Percentiles rank a stretch among this genome's conserved stretches.
Conservation (phyloP, 1,284 basidiomycete genomes). For the Amylostereum areolatum region DNA sequence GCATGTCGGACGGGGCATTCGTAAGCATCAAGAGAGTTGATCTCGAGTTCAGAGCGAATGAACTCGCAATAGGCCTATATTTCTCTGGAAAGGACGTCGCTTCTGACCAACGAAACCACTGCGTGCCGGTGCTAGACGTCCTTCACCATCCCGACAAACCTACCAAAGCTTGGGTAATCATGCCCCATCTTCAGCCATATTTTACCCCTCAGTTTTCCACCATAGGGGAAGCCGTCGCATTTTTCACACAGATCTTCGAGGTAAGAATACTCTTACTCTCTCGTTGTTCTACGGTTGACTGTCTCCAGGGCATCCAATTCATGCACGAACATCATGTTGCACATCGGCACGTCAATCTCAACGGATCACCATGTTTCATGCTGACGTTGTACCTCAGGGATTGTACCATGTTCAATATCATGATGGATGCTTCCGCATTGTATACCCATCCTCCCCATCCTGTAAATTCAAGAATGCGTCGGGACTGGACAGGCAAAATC, state of each 20-base stretch:
- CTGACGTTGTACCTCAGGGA: too few species aligned
- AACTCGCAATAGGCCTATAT: constrained; percentile 12
- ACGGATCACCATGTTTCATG: too few species aligned
- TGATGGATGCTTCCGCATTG: constrained; percentile 27
- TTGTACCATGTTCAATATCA: constrained; percentile 29
- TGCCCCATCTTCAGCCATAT: constrained; percentile 18
- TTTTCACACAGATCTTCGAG: constrained; percentile 22
- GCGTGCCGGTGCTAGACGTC: constrained; percentile 18
- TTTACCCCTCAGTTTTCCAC: constrained; percentile 18
- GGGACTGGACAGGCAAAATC: constrained; percentile 13
- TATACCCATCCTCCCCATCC: constrained; percentile 23
- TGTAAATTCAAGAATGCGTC: not conserved
- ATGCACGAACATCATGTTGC: constrained; percentile 19
- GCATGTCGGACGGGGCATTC: constrained; percentile 11
- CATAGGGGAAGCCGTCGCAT: constrained; percentile 23
- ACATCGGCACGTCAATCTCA: constrained; percentile 14
- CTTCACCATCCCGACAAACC: constrained; percentile 12
- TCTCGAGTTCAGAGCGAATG: not conserved
- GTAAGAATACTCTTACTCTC: constrained; percentile 11
- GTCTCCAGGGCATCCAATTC: constrained; percentile 16
- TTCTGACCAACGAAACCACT: constrained; percentile 21
- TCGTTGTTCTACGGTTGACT: not conserved
- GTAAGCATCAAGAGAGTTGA: constrained; percentile 14
- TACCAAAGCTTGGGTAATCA: constrained; percentile 13
- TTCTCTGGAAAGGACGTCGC: constrained; percentile 14